phyloP scores from a whole-genome alignment of 257 asterid genomes.

The Solanum chmielewskii region DNA sequence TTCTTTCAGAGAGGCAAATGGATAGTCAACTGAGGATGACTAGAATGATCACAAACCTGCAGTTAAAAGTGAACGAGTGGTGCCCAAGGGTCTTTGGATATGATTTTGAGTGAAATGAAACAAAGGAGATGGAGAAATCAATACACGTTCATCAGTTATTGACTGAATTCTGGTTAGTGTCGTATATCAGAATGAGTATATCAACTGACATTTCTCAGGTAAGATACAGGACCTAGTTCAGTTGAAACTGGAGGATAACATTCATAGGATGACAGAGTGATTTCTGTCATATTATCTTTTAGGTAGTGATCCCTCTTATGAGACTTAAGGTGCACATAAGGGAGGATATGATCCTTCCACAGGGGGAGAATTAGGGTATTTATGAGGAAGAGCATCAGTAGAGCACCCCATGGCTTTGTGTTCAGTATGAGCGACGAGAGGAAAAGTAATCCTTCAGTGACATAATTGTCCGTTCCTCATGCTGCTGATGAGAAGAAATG shows the following conservation, averaged over 20 bases:
- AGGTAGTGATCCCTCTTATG: conserved; percentile 16
- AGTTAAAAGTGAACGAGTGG: conserved; percentile 18
- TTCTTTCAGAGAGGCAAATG: neutral
- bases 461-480: neutral
- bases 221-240: conserved; percentile 30
- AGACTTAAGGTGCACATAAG: conserved; percentile 13
- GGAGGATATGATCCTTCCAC: conserved; percentile 18
- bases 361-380: conserved; percentile 23
- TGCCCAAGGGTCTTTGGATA: conserved; percentile 18
- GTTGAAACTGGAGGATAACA: conserved; percentile 39
- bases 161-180: neutral
- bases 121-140: conserved; percentile 11
- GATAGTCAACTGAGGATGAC: neutral
- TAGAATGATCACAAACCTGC: conserved; percentile 14
- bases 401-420: conserved; percentile 21
- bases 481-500: neutral
- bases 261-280: conserved; percentile 30
- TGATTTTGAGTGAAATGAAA: conserved; percentile 9
- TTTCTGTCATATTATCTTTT: conserved; percentile 19
- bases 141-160: neutral
- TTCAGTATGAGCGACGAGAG: conserved; percentile 39
- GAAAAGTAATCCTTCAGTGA: conserved; percentile 1
- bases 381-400: conserved; percentile 31
- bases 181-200: neutral
- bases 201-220: conserved; percentile 5